Base-by-base conservation (phyloP, 306 rosid species). In the Quillaja saponaria region DNA sequence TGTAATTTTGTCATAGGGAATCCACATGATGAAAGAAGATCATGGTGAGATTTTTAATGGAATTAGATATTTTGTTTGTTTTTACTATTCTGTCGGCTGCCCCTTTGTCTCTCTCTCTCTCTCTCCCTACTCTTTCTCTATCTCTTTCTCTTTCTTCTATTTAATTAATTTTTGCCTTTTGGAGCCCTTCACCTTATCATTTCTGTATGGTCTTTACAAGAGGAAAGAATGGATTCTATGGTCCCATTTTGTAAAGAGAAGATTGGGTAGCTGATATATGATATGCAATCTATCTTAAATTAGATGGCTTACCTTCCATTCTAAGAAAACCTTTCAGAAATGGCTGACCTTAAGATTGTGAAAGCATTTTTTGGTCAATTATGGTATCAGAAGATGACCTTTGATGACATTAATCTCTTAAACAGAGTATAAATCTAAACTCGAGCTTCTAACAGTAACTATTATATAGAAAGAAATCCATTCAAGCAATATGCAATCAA, bases 11-110 rank as follows among this genome's bases (percentile, higher is more conserved):
- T 67, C 73, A 45, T 76, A 84, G 79, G 81, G 84, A 85, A 82
- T 85, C 92, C 92, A 79, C 82, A 62, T 85, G 88, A 58, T 33
- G 37, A 58, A 45, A 54, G 12, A 55, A 62, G 25, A 54, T 80
- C 88, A 80, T 67, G 86, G 92, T 61, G 92, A 77, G 92, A 85
- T 82, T 85, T 53, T 34, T 75, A 33, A 20, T 63, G 55, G 48
- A 34, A 58, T 41, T 71, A 67, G 41, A 67, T n/a, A n/a, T 62
- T 63, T 38, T 37, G 44, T 46, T 38, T 58, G 41, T 41, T 0
- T 21, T 12, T 17, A 5, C 37, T 25, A 13, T 53, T 14, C 13
- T 33, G n/a, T n/a, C n/a, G n/a, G n/a, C n/a, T n/a, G n/a, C n/a
- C n/a, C n/a, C n/a, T n/a, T n/a, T n/a, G n/a, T n/a, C n/a, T n/a